Conservation (phyloP, 305 asterid species). For the Solanum hybrid region DNA sequence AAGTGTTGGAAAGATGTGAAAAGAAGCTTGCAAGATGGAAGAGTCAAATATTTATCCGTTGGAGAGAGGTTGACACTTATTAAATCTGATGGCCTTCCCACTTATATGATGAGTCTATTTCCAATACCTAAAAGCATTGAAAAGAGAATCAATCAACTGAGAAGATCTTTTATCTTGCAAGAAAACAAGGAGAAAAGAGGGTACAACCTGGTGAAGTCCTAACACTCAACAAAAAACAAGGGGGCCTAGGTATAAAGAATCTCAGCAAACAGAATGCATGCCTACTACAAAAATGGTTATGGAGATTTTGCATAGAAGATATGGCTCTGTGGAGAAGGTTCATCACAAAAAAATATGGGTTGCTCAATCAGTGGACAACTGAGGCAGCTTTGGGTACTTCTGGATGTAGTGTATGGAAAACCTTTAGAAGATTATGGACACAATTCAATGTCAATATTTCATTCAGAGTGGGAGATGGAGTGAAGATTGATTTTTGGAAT, state of each 20-base stretch:
- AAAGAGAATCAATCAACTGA: neutral
- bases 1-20: neutral
- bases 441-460: neutral
- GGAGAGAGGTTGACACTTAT: neutral
- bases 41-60: neutral
- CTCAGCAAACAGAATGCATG: neutral
- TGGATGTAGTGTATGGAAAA: neutral
- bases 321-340: neutral
- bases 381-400: neutral
- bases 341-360: neutral
- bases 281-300: neutral
- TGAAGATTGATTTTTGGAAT: neutral
- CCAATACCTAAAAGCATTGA: neutral
- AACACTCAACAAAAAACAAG: neutral
- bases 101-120: neutral
- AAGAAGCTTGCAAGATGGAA: neutral
- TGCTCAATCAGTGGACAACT: neutral
- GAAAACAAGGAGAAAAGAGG: neutral
- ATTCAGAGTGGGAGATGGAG: neutral
- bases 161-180: too few species aligned
- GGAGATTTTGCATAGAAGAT: neutral
- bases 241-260: neutral
- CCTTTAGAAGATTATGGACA: neutral
- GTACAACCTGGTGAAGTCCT: neutral
- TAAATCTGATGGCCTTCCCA: neutral